phyloP scores from a whole-genome alignment of 805 yeast genomes.

The Hemisphaericaspora nanyangensis region DNA sequence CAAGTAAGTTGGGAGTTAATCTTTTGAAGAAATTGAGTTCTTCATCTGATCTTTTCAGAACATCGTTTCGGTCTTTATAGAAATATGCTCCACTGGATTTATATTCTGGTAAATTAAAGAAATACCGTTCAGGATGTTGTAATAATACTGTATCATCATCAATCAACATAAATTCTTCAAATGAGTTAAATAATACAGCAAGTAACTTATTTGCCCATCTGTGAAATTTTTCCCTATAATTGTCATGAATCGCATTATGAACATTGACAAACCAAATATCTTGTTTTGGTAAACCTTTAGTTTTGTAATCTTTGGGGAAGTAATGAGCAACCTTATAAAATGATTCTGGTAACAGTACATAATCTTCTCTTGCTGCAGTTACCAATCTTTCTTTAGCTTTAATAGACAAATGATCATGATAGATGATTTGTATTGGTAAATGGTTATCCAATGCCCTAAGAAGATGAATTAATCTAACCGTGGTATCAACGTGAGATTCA shows the following conservation, averaged over 20 bases:
- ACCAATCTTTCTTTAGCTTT: conserved; percentile 21
- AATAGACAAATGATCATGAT: conserved; percentile 24
- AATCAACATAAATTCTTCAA: conserved; percentile 49
- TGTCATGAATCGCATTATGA: conserved; percentile 19
- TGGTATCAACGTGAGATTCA: conserved; percentile 25
- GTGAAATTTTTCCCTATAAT: conserved; percentile 19
- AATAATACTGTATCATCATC: conserved; percentile 50
- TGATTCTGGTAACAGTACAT: conserved; percentile 20
- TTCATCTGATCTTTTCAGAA: conserved; percentile 17
- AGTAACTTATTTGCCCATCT: conserved; percentile 42
- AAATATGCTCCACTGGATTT: conserved; percentile 31
- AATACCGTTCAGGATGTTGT: conserved; percentile 23
- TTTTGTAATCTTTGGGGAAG: conserved; percentile 16
- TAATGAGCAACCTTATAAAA: conserved; percentile 17
- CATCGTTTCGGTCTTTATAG: conserved; percentile 27
- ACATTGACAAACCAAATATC: conserved; percentile 38
- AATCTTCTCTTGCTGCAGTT: conserved; percentile 23
- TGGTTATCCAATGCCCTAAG: conserved; percentile 32
- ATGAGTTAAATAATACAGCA: conserved; percentile 55
- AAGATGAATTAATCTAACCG: conserved; percentile 26
- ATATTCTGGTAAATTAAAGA: conserved; percentile 28
- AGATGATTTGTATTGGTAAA: conserved; percentile 34
- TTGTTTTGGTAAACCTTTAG: conserved; percentile 26
- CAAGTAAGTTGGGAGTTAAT: conserved; percentile 23
- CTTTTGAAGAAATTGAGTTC: conserved; percentile 21